Evolutionary conservation across 805 yeast species (phyloP).

Genomic region (Scheffersomyces coipomensis): DNA sequence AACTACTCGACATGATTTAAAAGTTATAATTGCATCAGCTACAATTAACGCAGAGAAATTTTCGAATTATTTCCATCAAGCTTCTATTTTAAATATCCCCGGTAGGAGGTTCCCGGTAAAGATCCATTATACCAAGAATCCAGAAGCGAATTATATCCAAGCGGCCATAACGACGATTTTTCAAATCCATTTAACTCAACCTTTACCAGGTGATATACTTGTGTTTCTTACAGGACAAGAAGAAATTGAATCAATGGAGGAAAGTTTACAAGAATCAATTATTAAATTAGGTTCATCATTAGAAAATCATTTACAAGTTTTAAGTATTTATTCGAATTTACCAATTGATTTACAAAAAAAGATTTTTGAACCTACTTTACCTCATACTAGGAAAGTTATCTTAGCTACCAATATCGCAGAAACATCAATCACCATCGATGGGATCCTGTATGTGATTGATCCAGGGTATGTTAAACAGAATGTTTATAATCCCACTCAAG

Average conservation of each 20-base stretch:
- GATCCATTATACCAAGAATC: slow-evolving; percentile 76
- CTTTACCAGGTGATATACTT: slow-evolving; percentile 77
- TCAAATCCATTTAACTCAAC: slow-evolving; percentile 73
- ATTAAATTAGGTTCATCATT: slow-evolving; percentile 48
- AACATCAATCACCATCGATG: slow-evolving; percentile 46
- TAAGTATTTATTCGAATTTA: slow-evolving; percentile 89
- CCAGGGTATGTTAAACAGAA: slow-evolving; percentile 47
- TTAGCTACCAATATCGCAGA: slow-evolving; percentile 89
- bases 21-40: slow-evolving; percentile 85
- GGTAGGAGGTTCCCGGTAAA: slow-evolving; percentile 94
- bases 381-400: slow-evolving; percentile 76
- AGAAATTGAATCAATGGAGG: slow-evolving; percentile 84
- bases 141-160: slow-evolving; percentile 87
- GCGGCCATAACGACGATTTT: slow-evolving; percentile 87
- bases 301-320: slow-evolving; percentile 28
- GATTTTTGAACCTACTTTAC: slow-evolving; percentile 87
- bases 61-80: slow-evolving; percentile 73
- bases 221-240: slow-evolving; percentile 96
- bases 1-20: slow-evolving; percentile 63
- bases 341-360: slow-evolving; percentile 80
- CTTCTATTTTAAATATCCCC: slow-evolving; percentile 87
- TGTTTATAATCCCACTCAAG: slow-evolving; percentile 38
- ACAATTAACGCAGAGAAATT: slow-evolving; percentile 90
- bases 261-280: slow-evolving; percentile 64
- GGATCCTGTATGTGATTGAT: slow-evolving; percentile 42